Percentiles rank a stretch among this genome's conserved stretches.
Conservation (phyloP, 1,139 yeast species). For the Protomyces inouyei region DNA sequence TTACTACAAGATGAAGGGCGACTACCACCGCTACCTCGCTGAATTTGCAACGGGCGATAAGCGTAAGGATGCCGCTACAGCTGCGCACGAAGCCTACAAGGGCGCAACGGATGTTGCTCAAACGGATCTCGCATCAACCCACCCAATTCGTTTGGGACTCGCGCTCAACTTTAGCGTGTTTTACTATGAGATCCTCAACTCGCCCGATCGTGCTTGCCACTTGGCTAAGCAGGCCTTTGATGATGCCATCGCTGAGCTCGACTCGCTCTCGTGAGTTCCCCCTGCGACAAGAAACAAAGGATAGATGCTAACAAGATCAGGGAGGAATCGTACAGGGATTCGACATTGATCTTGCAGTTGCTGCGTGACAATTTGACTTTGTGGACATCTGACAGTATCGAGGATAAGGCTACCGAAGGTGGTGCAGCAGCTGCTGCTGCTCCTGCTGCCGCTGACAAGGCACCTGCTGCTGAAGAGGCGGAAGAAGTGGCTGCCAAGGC, state of each 20-base stretch:
- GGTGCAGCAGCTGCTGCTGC: neutral
- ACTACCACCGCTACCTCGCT: conserved; percentile 97
- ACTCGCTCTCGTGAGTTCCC: conserved; percentile 53
- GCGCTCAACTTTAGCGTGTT: conserved; percentile 97
- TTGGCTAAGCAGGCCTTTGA: conserved; percentile 99
- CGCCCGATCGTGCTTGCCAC: conserved; percentile 99
- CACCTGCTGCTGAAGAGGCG: neutral
- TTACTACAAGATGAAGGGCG: conserved; percentile 99
- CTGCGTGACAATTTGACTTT: conserved; percentile 97
- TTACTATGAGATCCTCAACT: conserved; percentile 95
- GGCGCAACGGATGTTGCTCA: conserved; percentile 97
- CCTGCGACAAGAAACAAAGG: neutral
- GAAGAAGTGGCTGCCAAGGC: neutral
- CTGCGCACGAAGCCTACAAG: conserved; percentile 93
- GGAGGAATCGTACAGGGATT: conserved; percentile 97
- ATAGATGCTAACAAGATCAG: conserved; percentile 40
- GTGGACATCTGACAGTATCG: conserved; percentile 77
- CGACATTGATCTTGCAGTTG: conserved; percentile 97
- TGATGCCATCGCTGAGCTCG: conserved; percentile 98
- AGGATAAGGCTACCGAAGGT: conserved; percentile 7
- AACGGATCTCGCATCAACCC: conserved; percentile 96
- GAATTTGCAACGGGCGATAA: conserved; percentile 92
- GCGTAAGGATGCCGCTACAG: conserved; percentile 91
- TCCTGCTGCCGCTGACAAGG: neutral
- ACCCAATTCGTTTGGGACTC: conserved; percentile 96